Evolutionary conservation across 1,139 yeast species (phyloP).

Genomic region (Pichia sp.): DNA sequence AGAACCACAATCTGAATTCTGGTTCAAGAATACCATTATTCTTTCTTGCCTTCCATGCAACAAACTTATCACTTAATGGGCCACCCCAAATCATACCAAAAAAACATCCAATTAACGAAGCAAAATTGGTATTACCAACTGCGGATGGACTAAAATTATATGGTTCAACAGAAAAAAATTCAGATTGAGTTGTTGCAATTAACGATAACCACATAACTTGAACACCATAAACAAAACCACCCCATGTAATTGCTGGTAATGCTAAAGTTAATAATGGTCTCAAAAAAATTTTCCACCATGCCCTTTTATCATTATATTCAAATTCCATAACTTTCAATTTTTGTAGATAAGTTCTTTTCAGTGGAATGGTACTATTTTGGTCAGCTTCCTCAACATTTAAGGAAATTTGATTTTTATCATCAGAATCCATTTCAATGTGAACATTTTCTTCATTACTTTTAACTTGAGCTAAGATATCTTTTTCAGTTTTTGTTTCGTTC

Average conservation of each 20-base stretch:
- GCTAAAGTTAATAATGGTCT: constrained; percentile 34
- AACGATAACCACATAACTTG: constrained; percentile 50
- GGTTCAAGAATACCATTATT: constrained; percentile 36
- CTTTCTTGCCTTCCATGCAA: constrained; percentile 60
- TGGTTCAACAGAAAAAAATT: constrained; percentile 45
- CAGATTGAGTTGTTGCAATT: constrained; percentile 40
- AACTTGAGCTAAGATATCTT: constrained; percentile 18
- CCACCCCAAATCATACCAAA: constrained; percentile 74
- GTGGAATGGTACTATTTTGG: constrained; percentile 22
- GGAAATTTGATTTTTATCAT: constrained; percentile 2
- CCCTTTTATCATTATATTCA: constrained; percentile 37
- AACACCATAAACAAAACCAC: constrained; percentile 45
- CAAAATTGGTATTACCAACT: constrained; percentile 71
- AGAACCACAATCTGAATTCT: constrained; percentile 34
- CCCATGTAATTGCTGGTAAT: constrained; percentile 46
- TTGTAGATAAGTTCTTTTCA: constrained; percentile 34
- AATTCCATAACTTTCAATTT: constrained; percentile 34
- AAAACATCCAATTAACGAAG: constrained; percentile 65
- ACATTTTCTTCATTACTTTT: constrained; percentile 20
- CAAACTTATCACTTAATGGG: constrained; percentile 58
- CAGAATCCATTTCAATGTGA: constrained; percentile 2
- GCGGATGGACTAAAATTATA: constrained; percentile 63
- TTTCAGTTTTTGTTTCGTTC: constrained; percentile 14
- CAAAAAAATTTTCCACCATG: constrained; percentile 36
- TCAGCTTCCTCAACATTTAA: constrained; percentile 11